These are phyloP conservation scores for Thelephora terrestris DNA, from an alignment of 1,284 basidiomycete species.

Conservation along the genomic window DNA sequence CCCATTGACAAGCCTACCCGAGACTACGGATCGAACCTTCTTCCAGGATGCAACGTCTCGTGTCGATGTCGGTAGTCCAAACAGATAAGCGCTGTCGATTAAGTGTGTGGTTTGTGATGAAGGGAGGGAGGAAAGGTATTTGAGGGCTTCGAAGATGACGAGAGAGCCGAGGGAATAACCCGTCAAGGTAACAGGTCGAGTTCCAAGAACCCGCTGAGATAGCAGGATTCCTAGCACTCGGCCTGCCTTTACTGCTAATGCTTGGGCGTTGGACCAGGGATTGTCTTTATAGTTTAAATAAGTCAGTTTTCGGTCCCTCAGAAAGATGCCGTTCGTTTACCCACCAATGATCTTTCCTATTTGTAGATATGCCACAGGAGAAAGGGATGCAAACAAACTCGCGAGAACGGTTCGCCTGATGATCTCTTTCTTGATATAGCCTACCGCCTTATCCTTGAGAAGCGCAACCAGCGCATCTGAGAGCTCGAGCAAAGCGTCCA, in stretches of 20 bases:
- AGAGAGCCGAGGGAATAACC: constrained; percentile 48
- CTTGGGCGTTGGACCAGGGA: constrained; percentile 48
- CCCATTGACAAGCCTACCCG: constrained; percentile 65
- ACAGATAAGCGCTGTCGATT: constrained; percentile 68
- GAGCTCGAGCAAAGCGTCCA: constrained; percentile 39
- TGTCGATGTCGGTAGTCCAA: constrained; percentile 58
- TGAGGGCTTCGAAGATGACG: constrained; percentile 43
- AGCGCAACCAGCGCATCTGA: constrained; percentile 37
- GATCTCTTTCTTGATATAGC: constrained; percentile 38
- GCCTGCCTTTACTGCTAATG: constrained; percentile 44
- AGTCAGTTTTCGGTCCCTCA: too few species aligned
- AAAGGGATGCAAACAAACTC: constrained; percentile 36
- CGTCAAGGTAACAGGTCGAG: constrained; percentile 42
- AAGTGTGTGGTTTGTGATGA: constrained; percentile 37
- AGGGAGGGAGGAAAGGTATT: constrained; percentile 27
- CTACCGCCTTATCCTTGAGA: constrained; percentile 39
- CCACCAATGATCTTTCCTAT: constrained; percentile 45
- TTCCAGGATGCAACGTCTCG: constrained; percentile 45
- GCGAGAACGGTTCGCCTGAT: constrained; percentile 44
- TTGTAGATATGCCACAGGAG: constrained; percentile 42
- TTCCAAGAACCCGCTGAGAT: constrained; percentile 43
- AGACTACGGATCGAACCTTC: constrained; percentile 51
- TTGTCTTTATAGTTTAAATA: constrained; percentile 30
- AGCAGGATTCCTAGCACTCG: constrained; percentile 43
- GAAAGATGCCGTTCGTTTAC: constrained; percentile 4